A percentile compares a stretch with the other conserved stretches of the same genome.
These are phyloP conservation scores for Apostasia shenzhenica DNA, from an alignment of 106 monocot species.

Conservation along the genomic window DNA sequence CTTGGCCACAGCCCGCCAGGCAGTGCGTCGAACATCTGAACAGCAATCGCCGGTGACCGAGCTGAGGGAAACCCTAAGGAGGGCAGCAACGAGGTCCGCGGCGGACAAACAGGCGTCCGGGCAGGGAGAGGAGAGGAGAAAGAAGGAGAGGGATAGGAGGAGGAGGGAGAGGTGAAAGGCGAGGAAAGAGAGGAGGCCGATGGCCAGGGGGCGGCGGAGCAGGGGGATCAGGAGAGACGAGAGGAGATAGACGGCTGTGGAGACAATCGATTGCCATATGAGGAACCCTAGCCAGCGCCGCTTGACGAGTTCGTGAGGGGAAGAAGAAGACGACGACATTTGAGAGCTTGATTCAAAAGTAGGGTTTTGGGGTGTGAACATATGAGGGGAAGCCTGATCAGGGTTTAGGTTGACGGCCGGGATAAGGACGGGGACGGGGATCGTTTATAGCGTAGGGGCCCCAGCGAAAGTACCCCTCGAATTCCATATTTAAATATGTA, in stretches of 20 bases:
- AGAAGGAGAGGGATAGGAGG: constrained; percentile 26
- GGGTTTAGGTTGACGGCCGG: constrained; percentile 4
- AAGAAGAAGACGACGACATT: constrained; percentile 10
- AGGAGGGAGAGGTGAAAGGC: constrained; percentile 19
- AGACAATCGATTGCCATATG: constrained; percentile 62
- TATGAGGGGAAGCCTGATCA: too few relatives aligned
- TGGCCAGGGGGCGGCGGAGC: constrained; percentile 1
- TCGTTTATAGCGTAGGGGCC: neutral
- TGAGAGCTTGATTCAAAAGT: neutral
- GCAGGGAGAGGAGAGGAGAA: constrained; percentile 25
- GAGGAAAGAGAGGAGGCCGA: constrained; percentile 18
- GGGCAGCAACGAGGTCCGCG: constrained; percentile 16
- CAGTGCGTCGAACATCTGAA: constrained; percentile 19
- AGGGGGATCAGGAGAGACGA: constrained; percentile 17
- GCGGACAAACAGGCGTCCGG: constrained; percentile 27
- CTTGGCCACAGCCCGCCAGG: constrained; percentile 12
- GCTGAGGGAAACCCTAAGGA: constrained; percentile 24
- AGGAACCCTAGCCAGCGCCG: constrained; percentile 73
- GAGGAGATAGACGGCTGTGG: constrained; percentile 35
- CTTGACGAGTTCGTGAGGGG: constrained; percentile 37
- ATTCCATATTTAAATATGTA: too few relatives aligned
- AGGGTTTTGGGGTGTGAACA: neutral
- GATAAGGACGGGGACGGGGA: neutral
- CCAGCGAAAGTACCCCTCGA: too few relatives aligned
- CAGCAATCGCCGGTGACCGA: constrained; percentile 17